These are phyloP conservation scores for Amphicarpaea edgeworthii DNA, from an alignment of 306 rosid genomes.

Conservation along the genomic window DNA sequence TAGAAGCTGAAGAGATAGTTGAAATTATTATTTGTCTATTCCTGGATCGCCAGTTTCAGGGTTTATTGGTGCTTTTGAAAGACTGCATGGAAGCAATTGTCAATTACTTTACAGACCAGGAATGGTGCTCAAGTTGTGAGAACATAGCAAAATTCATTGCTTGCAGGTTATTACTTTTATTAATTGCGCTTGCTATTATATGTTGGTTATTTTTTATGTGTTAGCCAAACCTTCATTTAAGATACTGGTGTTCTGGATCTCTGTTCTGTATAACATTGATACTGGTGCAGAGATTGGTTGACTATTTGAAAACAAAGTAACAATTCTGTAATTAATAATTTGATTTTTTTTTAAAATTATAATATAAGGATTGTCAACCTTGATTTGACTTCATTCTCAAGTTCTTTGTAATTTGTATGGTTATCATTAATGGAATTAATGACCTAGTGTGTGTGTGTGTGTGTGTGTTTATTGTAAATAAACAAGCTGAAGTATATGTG, in stretches of 20 bases:
- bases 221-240: background rate
- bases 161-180: slow-evolving; percentile 64
- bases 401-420: background rate
- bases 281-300: background rate
- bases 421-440: background rate
- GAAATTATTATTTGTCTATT: slow-evolving; percentile 76
- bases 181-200: slow-evolving; percentile 24
- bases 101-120: slow-evolving; percentile 74
- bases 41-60: slow-evolving; percentile 81
- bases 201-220: slow-evolving; percentile 24
- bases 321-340: no score
- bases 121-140: slow-evolving; percentile 78
- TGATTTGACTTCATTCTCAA: slow-evolving; percentile 14
- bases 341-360: background rate
- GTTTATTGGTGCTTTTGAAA: slow-evolving; percentile 66
- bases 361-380: background rate
- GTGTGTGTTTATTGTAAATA: slow-evolving; percentile 18
- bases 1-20: slow-evolving; percentile 82
- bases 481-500: slow-evolving; percentile 11
- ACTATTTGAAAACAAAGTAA: no score
- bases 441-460: background rate
- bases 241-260: background rate
- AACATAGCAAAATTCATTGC: slow-evolving; percentile 83
- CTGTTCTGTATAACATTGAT: background rate
- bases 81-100: slow-evolving; percentile 74